Evolutionary conservation across 1,284 basidiomycete genomes (phyloP), one percentile per base, ranked within the genome.

Genomic region (Chalciporus piperatoides): DNA sequence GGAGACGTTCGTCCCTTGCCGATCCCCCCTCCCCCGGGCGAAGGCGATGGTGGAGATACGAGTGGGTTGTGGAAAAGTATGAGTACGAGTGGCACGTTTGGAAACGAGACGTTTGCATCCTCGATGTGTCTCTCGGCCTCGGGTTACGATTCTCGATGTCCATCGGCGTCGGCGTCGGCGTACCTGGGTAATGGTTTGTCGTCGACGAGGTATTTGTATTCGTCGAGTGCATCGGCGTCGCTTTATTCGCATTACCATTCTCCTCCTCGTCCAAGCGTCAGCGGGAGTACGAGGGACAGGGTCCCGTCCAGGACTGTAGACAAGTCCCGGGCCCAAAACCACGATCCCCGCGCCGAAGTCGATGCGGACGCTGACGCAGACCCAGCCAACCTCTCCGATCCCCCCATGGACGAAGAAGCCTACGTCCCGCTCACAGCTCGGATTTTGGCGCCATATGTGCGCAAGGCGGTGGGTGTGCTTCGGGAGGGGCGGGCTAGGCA

Each of bases 361-460:
- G 32, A 50, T 1, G 1, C 12, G 6, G 54, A 64, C 4, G 62
- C 64, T n/a, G 67, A 67, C 6, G 70, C 68, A 12, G 71, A 75
- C 17, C 69, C 71, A 3, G 74, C 68, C 11, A 71, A 74, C 40
- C 62, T 83, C 39, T 85, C 85, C n/a, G 86, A 87, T 49, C 79
- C 84, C 0, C 65, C 67, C 8, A 51, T 65, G 0, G 64, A 73
- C 39, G 85, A 89, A 56, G 64, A 65, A 28, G 73, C 79, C 0
- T 90, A 87, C 55, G 59, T 86, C 11, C 71, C 84, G 2, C 70
- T 88, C 15, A 81, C 78, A 8, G 65, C 81, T 0, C 60, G 59
- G 1, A 74, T 79, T 40, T 67, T 89, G 27, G 72, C 75, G 0
- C 56, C 56, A 6, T 63, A 74, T 33, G 75, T 87, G 14, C 73